Evolutionary conservation across 1,284 basidiomycete genomes (phyloP).

Genomic region (Malassezia brasiliensis): DNA sequence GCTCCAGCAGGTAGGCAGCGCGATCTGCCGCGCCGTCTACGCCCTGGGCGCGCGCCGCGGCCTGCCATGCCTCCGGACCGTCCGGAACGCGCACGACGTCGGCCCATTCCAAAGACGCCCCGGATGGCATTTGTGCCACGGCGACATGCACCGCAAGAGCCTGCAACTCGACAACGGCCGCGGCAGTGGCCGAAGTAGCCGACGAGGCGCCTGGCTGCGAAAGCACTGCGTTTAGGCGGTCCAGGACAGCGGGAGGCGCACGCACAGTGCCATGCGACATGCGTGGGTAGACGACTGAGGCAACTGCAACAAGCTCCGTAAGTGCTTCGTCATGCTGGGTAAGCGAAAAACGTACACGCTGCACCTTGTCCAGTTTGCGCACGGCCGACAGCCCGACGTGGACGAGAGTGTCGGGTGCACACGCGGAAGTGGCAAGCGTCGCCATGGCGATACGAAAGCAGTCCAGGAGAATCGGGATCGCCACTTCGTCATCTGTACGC

Average conservation of each 20-base stretch:
- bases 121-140: not conserved
- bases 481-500: not conserved
- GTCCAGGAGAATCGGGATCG: not conserved
- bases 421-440: not conserved
- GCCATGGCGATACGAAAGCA: slow-evolving; percentile 13
- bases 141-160: slow-evolving; percentile 15
- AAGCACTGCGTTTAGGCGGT: not conserved
- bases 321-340: slow-evolving; percentile 4
- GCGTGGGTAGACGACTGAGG: not conserved
- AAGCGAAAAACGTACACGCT: not conserved
- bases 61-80: slow-evolving; percentile 14
- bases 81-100: not conserved
- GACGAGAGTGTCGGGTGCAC: not conserved
- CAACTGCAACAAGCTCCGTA: slow-evolving; percentile 10
- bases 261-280: not conserved
- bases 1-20: slow-evolving; percentile 24
- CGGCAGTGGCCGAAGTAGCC: not conserved
- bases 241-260: not conserved
- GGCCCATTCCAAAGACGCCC: not conserved
- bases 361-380: not conserved
- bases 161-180: slow-evolving; percentile 11
- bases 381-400: slow-evolving; percentile 11
- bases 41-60: slow-evolving; percentile 11
- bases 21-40: slow-evolving; percentile 20
- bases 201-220: not conserved